Evolutionary conservation across 306 rosid species (phyloP), one percentile per base, ranked within the genome.

Genomic region (Prunus armeniaca): DNA sequence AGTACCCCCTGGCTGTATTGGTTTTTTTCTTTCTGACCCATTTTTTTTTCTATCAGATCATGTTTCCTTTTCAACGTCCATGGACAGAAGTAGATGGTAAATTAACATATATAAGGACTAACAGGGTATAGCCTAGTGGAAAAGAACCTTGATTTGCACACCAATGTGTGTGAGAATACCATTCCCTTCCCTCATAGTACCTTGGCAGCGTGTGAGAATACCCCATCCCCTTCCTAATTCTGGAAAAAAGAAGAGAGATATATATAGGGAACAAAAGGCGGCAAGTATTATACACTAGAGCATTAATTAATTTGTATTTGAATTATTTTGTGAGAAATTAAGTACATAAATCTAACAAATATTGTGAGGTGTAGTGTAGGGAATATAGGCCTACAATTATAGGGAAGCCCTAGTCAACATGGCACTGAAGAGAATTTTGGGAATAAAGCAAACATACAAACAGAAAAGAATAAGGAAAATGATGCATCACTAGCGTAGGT

Each of bases 401-500:
- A n/a, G 41, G 52, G 70, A 55, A 51, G 60, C 30, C 69, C 24
- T 73, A 19, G 64, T 20, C 67, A 47, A 27, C 30, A 61, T 63
- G 87, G 72, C 57, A 78, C 22, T 71, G 74, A 78, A 83, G 72
- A 72, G 89, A 88, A 86, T 85, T 83, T 83, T 62, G 38, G 77
- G 80, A 84, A 75, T 38, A 75, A 74, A 71, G 82, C 79, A 86
- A 88, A 77, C 75, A 73, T 73, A 86, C 91, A 86, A 67, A 79
- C 20, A 78, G 84, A 84, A 85, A 83, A 84, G 76, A 13, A 72
- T 71, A 71, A 73, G 81, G 93, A 88, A 85, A 91, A 79, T 72
- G 95, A 88, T 77, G 1, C 56, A 18, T 76, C 81, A 76, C 51
- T 50, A 69, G 79, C 56, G 84, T 49, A 83, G 84, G 75, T 22